Evolutionary conservation across 768 basidiomycete species (phyloP).

Genomic region (Tylopilus intermedius): DNA sequence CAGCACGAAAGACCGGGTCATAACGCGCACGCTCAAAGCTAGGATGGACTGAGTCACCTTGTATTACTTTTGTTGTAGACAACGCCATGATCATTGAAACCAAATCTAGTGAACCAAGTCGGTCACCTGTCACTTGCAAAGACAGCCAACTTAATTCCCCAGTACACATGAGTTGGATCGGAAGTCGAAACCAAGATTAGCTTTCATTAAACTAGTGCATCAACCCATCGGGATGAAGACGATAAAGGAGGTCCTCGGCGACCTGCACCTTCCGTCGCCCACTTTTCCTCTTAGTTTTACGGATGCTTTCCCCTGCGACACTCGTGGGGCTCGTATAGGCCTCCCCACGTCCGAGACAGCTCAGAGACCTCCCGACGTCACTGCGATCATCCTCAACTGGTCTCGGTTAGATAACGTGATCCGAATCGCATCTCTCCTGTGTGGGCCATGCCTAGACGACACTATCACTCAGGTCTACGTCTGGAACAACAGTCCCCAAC

Average conservation of each 20-base stretch:
- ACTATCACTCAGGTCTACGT: conserved; percentile 47
- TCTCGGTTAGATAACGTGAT: conserved; percentile 58
- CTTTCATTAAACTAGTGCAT: too few relatives aligned
- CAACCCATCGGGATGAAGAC: neutral
- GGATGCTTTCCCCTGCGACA: neutral
- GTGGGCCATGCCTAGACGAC: conserved; percentile 40
- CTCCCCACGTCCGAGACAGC: neutral
- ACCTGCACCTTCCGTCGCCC: conserved; percentile 13
- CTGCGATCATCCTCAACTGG: conserved; percentile 64
- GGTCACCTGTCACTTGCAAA: neutral
- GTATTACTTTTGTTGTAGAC: conserved; percentile 16
- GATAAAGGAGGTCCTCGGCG: conserved; percentile 9
- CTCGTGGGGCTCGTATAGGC: conserved; percentile 13
- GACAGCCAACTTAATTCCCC: too few relatives aligned
- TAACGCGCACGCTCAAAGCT: conserved; percentile 82
- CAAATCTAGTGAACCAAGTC: neutral
- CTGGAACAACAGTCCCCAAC: conserved; percentile 59
- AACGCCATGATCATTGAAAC: neutral
- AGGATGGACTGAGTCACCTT: conserved; percentile 73
- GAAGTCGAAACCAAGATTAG: too few relatives aligned
- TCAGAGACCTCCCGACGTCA: conserved; percentile 37
- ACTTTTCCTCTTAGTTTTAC: conserved; percentile 19
- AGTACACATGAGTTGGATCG: too few relatives aligned
- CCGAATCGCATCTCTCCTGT: conserved; percentile 49
- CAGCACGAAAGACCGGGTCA: conserved; percentile 69